Evolutionary conservation across 2,329 filamentous ascomycete species (phyloP).

Genomic region (Aureobasidium sp.): DNA sequence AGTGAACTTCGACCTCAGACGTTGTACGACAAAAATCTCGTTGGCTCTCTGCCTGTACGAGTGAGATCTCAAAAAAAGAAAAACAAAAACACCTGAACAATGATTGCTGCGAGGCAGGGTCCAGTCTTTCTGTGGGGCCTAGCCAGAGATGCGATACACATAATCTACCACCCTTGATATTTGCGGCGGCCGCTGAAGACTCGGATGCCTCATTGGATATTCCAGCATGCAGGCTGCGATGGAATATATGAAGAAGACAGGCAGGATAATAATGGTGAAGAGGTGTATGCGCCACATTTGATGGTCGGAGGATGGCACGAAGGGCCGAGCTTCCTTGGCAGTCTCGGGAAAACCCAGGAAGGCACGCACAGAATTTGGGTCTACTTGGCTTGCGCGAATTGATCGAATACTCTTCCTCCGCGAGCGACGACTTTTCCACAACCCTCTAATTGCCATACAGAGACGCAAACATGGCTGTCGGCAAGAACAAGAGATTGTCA

Average conservation of each 20-base stretch:
- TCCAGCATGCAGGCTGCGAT: too few species aligned
- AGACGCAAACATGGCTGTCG: constrained; percentile 58
- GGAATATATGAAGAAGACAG: background rate
- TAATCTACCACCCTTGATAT: background rate
- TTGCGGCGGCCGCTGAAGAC: background rate
- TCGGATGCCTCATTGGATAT: background rate
- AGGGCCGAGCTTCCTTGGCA: background rate
- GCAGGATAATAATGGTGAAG: too few species aligned
- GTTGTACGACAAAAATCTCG: background rate
- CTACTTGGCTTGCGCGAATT: too few species aligned
- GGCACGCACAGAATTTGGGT: background rate
- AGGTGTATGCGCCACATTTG: too few species aligned
- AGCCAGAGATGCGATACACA: background rate
- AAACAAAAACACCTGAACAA: background rate
- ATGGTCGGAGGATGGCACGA: background rate
- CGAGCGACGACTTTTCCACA: constrained; percentile 7
- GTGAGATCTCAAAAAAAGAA: background rate
- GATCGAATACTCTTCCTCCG: background rate
- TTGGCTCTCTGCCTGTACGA: background rate
- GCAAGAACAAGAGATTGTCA: constrained; percentile 99
- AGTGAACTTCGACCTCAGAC: too few species aligned
- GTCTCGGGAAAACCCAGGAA: background rate
- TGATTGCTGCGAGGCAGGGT: background rate
- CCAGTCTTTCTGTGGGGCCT: background rate
- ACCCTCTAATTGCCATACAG: constrained; percentile 6